Conservation (phyloP, 1,284 basidiomycete species). For the Polyporus tsugae region DNA sequence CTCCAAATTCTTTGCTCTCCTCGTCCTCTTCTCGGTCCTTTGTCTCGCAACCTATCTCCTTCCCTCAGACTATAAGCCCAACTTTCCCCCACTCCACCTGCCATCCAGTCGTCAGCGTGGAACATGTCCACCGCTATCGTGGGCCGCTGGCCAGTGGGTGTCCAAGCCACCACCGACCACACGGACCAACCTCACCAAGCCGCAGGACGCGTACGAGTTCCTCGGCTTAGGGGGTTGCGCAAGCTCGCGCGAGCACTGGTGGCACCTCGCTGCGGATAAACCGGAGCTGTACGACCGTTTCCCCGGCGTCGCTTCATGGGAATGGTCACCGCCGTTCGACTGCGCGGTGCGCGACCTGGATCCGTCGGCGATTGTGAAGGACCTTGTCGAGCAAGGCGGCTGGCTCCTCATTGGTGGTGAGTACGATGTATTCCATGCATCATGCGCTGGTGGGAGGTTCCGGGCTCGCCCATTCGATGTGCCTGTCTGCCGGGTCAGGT, state of each 20-base stretch:
- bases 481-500: not conserved
- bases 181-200: conserved; percentile 35
- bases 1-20: conserved; percentile 26
- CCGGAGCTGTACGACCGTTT: conserved; percentile 57
- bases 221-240: conserved; percentile 68
- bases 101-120: conserved; percentile 18
- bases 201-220: conserved; percentile 53
- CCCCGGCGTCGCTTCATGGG: conserved; percentile 57
- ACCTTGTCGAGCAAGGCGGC: conserved; percentile 72
- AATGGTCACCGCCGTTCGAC: conserved; percentile 54
- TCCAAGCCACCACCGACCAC: conserved; percentile 34
- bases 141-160: conserved; percentile 53
- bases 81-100: conserved; percentile 20
- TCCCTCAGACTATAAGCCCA: conserved; percentile 22
- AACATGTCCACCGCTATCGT: conserved; percentile 53
- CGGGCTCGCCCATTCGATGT: not conserved
- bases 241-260: conserved; percentile 63
- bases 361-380: conserved; percentile 52
- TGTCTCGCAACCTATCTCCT: conserved; percentile 28
- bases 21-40: conserved; percentile 29
- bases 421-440: conserved; percentile 32
- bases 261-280: conserved; percentile 66
- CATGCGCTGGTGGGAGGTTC: not conserved
- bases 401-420: conserved; percentile 71
- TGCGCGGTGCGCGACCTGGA: conserved; percentile 54